Conservation (phyloP, 2,329 filamentous ascomycete species). For the Nannizzia gypsea region DNA sequence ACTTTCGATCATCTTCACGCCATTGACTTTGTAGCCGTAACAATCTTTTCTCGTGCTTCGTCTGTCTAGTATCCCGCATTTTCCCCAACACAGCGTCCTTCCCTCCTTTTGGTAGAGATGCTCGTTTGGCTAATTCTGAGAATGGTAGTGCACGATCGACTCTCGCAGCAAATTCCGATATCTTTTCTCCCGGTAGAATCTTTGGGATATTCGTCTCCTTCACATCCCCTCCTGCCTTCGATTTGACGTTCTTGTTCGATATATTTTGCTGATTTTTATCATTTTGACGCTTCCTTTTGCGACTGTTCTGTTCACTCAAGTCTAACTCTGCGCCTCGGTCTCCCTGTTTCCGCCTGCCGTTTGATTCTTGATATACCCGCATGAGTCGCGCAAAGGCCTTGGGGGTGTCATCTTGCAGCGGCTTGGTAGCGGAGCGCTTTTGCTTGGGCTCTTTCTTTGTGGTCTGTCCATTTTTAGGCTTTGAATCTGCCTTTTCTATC, state of each 20-base stretch:
- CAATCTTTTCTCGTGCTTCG: slow-evolving; percentile 74
- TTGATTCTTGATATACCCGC: slow-evolving; percentile 28
- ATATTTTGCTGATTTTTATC: slow-evolving; percentile 12
- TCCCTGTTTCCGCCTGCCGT: neutral
- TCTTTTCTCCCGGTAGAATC: slow-evolving; percentile 70
- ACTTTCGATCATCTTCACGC: slow-evolving; percentile 42
- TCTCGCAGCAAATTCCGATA: slow-evolving; percentile 68
- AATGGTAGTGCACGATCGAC: slow-evolving; percentile 79
- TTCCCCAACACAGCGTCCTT: slow-evolving; percentile 18
- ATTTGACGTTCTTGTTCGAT: slow-evolving; percentile 8
- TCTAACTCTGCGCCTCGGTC: neutral
- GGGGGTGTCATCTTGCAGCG: slow-evolving; percentile 60
- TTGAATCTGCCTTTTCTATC: slow-evolving; percentile 26
- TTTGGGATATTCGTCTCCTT: slow-evolving; percentile 37
- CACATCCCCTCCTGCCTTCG: slow-evolving; percentile 13
- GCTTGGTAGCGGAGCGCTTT: slow-evolving; percentile 23
- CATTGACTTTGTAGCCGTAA: slow-evolving; percentile 47
- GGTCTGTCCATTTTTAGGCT: slow-evolving; percentile 28
- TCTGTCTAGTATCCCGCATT: slow-evolving; percentile 48
- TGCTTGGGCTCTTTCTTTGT: slow-evolving; percentile 22
- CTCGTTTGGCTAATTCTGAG: slow-evolving; percentile 41
- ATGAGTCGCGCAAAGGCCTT: slow-evolving; percentile 79
- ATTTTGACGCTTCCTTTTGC: slow-evolving; percentile 38
- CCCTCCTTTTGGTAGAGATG: slow-evolving; percentile 43
- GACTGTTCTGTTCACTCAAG: slow-evolving; percentile 29